Percentiles rank a stretch among this genome's conserved stretches.
phyloP scores from a whole-genome alignment of 345 rosid species.

The Bruguiera sexangula region DNA sequence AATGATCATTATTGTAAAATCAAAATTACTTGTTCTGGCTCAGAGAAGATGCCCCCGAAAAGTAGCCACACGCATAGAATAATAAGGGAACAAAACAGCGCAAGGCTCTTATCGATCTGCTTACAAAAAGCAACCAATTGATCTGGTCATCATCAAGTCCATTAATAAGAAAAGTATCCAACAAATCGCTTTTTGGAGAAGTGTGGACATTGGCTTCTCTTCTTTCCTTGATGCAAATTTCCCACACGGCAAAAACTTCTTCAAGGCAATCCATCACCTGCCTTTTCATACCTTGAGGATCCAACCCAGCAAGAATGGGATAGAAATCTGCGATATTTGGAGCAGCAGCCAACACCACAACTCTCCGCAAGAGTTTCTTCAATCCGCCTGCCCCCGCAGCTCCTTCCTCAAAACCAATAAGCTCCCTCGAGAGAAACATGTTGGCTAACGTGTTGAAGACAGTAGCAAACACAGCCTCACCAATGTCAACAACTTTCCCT shows the following conservation, averaged over 20 bases:
- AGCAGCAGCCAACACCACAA: background rate
- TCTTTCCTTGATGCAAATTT: constrained; percentile 16
- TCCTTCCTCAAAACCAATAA: background rate
- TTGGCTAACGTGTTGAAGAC: constrained; percentile 4
- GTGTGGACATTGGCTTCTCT: background rate
- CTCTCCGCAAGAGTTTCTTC: background rate
- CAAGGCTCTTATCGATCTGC: background rate
- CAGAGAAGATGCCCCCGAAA: background rate
- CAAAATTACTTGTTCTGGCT: background rate
- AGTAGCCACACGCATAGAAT: background rate
- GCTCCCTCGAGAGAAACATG: constrained; percentile 7
- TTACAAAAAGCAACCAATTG: constrained; percentile 15
- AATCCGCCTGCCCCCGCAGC: background rate
- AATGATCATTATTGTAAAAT: background rate
- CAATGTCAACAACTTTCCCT: constrained; percentile 11
- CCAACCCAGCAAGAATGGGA: constrained; percentile 3
- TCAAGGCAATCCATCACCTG: background rate
- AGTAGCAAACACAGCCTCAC: constrained; percentile 14
- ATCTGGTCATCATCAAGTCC: constrained; percentile 19
- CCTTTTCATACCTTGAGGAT: constrained; percentile 17
- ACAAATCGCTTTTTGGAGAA: constrained; percentile 9
- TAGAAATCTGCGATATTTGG: constrained; percentile 8
- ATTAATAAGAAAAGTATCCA: constrained; percentile 13
- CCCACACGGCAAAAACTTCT: constrained; percentile 9
- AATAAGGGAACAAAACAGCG: background rate